phyloP scores from a whole-genome alignment of 139 green algal species.

The Coccomyxa sp. region DNA sequence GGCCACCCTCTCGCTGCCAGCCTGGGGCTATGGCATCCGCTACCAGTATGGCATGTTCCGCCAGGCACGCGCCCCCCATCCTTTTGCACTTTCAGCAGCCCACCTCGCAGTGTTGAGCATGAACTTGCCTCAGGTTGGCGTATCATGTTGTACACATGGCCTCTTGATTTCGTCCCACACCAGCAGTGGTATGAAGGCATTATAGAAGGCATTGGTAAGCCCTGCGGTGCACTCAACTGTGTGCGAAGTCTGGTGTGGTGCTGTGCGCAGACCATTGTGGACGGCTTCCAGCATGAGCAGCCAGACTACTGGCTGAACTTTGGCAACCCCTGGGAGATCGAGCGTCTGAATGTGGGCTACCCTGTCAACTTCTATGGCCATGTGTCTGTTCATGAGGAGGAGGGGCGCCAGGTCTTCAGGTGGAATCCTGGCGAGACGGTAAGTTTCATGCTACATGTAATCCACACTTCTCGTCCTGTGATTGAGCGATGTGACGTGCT shows the following conservation, averaged over 20 bases:
- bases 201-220: too few species aligned
- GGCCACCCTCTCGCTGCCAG: conserved; percentile 93
- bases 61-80: conserved; percentile 48
- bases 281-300: conserved; percentile 92
- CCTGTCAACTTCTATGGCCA: conserved; percentile 90
- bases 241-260: background rate
- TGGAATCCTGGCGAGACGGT: conserved; percentile 93
- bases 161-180: too few species aligned
- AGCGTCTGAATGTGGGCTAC: conserved; percentile 80
- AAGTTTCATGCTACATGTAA: background rate
- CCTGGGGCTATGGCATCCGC: conserved; percentile 98
- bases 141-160: too few species aligned
- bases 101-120: too few species aligned
- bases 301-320: conserved; percentile 97
- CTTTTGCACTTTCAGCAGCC: too few species aligned
- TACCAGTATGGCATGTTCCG: conserved; percentile 99
- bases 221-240: too few species aligned
- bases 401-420: conserved; percentile 76
- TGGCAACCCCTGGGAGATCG: conserved; percentile 96
- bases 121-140: too few species aligned
- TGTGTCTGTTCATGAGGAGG: conserved; percentile 71
- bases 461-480: background rate
- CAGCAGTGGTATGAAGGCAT: too few species aligned
- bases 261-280: conserved; percentile 65
- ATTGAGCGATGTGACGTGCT: too few species aligned